phyloP scores from a whole-genome alignment of 2,329 filamentous ascomycete species.

The Metarhizium anisopliae region DNA sequence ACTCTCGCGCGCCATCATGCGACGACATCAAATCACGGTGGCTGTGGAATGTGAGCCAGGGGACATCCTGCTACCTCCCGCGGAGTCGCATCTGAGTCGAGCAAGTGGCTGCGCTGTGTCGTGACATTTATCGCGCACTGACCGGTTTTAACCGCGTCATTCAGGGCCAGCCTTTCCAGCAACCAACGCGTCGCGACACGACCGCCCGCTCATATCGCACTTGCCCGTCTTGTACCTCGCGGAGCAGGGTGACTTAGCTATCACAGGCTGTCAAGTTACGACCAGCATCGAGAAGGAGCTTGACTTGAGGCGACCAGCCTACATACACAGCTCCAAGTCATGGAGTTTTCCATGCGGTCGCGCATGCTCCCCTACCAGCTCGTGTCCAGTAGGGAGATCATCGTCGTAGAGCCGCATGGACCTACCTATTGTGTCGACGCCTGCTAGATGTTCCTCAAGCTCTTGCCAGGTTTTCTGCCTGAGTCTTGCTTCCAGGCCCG shows the following conservation, averaged over 20 bases:
- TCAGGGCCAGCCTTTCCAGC: background rate
- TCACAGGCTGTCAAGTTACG: background rate
- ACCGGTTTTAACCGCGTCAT: background rate
- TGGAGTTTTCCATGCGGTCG: background rate
- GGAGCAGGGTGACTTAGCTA: background rate
- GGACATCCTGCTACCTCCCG: background rate
- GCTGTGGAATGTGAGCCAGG: background rate
- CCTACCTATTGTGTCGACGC: background rate
- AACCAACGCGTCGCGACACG: background rate
- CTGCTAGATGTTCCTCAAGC: background rate
- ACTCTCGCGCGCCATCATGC: too few species aligned
- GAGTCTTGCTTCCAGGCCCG: background rate
- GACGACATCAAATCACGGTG: too few species aligned
- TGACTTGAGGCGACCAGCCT: background rate
- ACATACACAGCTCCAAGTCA: background rate
- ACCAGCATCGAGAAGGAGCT: background rate
- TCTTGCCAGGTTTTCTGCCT: background rate
- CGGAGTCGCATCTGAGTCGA: background rate
- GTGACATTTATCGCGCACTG: background rate
- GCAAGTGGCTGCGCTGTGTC: background rate
- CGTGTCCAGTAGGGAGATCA: background rate
- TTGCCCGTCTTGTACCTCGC: background rate
- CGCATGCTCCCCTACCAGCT: background rate
- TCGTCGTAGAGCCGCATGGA: conserved; percentile 1
- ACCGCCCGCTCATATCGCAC: background rate